Evolutionary conservation across 2,329 filamentous ascomycete species (phyloP).

Genomic region (Ilyonectria mors-panacis): DNA sequence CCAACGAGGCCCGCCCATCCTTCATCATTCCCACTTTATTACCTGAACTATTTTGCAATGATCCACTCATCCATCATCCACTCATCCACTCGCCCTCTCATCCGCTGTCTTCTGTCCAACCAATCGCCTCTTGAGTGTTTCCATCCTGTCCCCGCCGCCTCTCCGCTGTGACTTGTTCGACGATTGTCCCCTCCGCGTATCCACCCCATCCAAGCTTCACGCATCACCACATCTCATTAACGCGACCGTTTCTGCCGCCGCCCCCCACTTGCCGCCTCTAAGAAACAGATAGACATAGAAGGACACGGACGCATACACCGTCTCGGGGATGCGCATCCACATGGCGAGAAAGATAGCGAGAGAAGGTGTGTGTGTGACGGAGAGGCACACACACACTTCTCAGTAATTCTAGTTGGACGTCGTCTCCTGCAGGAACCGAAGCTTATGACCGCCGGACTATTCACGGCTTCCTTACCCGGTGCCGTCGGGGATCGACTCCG

Average conservation of each 20-base stretch:
- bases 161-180: slow-evolving; percentile 16
- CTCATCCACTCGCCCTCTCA: background rate
- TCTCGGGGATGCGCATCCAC: background rate
- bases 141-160: slow-evolving; percentile 15
- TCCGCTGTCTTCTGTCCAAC: slow-evolving; percentile 17
- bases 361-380: background rate
- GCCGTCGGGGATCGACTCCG: slow-evolving; percentile 12
- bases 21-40: slow-evolving; percentile 17
- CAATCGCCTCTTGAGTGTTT: slow-evolving; percentile 17
- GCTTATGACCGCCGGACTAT: slow-evolving; percentile 14
- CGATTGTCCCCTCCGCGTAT: background rate
- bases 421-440: slow-evolving; percentile 25
- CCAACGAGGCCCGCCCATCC: background rate
- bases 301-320: slow-evolving; percentile 18
- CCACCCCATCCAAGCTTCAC: background rate
- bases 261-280: slow-evolving; percentile 7
- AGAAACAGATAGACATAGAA: background rate
- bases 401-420: background rate
- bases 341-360: background rate
- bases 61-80: background rate
- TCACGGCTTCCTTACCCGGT: slow-evolving; percentile 10
- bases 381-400: background rate
- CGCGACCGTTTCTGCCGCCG: slow-evolving; percentile 26
- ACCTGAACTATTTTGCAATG: slow-evolving; percentile 17
- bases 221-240: slow-evolving; percentile 11